Evolutionary conservation across 352 stramenopile genomes (phyloP).

Genomic region (Globisporangium acanthophoron): DNA sequence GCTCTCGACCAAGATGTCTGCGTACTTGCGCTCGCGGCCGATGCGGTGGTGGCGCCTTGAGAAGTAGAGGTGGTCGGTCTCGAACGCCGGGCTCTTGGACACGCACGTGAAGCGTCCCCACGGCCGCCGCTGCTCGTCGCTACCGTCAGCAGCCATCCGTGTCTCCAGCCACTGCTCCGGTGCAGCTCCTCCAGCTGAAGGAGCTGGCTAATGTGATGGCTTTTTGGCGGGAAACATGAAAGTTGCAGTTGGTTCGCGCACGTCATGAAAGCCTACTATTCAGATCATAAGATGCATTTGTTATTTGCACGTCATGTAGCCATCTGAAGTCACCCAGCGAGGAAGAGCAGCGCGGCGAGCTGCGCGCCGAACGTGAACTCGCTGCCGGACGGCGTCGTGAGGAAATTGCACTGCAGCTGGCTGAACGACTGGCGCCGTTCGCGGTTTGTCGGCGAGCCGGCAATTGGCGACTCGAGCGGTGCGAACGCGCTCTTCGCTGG

Average conservation of each 20-base stretch:
- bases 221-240: neutral
- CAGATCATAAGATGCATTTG: neutral
- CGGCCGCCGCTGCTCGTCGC: constrained; percentile 9
- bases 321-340: constrained; percentile 9
- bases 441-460: neutral
- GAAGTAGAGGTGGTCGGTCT: constrained; percentile 70
- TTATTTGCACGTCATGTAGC: neutral
- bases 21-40: constrained; percentile 38
- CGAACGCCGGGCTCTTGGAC: constrained; percentile 39
- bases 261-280: too few relatives aligned
- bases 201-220: too few relatives aligned
- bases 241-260: neutral
- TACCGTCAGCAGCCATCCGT: neutral
- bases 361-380: constrained; percentile 43
- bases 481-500: neutral
- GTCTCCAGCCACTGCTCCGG: neutral
- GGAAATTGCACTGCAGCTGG: constrained; percentile 23
- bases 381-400: constrained; percentile 15
- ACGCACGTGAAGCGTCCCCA: constrained; percentile 65
- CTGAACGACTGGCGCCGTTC: constrained; percentile 18
- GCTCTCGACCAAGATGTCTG: constrained; percentile 48
- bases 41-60: constrained; percentile 33
- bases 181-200: neutral
- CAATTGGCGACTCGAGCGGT: neutral
- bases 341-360: constrained; percentile 39